Conservation (phyloP, 768 basidiomycete genomes). For the Leccinum sublutescens region DNA sequence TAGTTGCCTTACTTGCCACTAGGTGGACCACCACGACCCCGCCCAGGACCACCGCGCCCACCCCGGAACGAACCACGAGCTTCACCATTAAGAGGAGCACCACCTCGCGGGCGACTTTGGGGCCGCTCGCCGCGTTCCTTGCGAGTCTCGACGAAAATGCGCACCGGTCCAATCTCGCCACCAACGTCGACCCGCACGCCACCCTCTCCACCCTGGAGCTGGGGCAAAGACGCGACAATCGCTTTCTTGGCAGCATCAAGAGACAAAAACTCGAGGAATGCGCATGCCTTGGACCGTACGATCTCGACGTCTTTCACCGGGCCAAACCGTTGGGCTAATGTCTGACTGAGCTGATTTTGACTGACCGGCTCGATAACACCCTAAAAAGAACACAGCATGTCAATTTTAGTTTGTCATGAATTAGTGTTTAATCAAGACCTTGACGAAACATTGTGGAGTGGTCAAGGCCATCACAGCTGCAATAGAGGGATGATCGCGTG, state of each 20-base stretch:
- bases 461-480: conserved; percentile 61
- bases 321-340: conserved; percentile 67
- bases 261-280: conserved; percentile 84
- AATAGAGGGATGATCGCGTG: conserved; percentile 43
- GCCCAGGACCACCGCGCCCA: conserved; percentile 43
- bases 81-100: conserved; percentile 51
- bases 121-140: conserved; percentile 90
- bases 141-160: conserved; percentile 82
- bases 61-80: conserved; percentile 47
- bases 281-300: conserved; percentile 84
- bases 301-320: conserved; percentile 86
- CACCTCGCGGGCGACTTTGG: conserved; percentile 58
- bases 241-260: conserved; percentile 85
- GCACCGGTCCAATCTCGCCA: conserved; percentile 46
- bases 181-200: conserved; percentile 77
- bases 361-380: conserved; percentile 71
- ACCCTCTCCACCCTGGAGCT: conserved; percentile 79
- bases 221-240: conserved; percentile 69
- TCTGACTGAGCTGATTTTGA: conserved; percentile 45
- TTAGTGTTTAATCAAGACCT: conserved; percentile 47
- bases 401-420: neutral
- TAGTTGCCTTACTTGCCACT: conserved; percentile 23
- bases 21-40: conserved; percentile 40
- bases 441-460: conserved; percentile 88
- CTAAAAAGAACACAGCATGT: conserved; percentile 34